Evolutionary conservation across 257 asterid species (phyloP).

Genomic region (Forsythia suspensa): DNA sequence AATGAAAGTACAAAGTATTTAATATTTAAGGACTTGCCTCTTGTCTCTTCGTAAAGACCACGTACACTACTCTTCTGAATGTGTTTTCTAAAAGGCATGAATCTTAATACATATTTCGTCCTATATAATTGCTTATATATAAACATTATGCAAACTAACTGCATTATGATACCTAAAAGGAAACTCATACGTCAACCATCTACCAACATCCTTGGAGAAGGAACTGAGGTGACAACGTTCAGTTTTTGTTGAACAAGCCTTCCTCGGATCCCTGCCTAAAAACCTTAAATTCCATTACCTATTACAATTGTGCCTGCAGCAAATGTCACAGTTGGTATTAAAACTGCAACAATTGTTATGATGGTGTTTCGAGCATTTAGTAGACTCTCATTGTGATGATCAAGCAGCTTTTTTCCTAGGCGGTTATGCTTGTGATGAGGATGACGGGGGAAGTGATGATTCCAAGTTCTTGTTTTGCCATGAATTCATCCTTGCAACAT

Average conservation of each 20-base stretch:
- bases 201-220: background rate
- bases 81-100: background rate
- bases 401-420: constrained; percentile 28
- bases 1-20: background rate
- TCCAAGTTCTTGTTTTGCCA: constrained; percentile 19
- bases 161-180: too few relatives aligned
- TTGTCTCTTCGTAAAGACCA: background rate
- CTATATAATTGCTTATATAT: background rate
- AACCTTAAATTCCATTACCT: background rate
- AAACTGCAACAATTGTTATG: constrained; percentile 42
- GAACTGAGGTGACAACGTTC: background rate
- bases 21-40: background rate
- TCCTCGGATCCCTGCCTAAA: background rate
- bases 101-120: background rate
- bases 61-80: background rate
- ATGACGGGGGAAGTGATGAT: constrained; percentile 8
- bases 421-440: constrained; percentile 19
- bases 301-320: constrained; percentile 37
- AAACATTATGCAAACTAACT: too few relatives aligned
- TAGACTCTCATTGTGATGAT: constrained; percentile 46
- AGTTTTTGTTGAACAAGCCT: background rate
- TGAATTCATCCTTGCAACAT: background rate
- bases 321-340: constrained; percentile 46
- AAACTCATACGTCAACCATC: background rate
- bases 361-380: constrained; percentile 51